phyloP scores from a whole-genome alignment of 768 basidiomycete species.

The Leccinum pellstonianum region DNA sequence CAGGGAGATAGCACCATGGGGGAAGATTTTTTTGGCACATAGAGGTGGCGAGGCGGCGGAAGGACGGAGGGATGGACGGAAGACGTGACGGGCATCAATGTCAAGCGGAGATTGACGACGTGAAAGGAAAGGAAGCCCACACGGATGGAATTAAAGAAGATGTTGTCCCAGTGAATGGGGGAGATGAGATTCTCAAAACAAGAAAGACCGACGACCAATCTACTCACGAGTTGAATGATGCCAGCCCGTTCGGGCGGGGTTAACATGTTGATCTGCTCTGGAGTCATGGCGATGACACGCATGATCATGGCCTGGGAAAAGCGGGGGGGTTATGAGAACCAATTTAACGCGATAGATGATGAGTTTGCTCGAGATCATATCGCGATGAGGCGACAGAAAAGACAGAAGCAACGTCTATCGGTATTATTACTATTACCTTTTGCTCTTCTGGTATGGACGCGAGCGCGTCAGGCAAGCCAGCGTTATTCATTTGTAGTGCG shows the following conservation, averaged over 20 bases:
- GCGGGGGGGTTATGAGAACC: constrained; percentile 12
- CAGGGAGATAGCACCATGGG: constrained; percentile 13
- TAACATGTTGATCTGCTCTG: constrained; percentile 76
- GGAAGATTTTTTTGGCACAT: constrained; percentile 11
- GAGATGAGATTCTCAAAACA: too few species aligned
- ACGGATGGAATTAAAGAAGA: too few species aligned
- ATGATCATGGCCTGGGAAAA: constrained; percentile 62
- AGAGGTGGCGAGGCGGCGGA: constrained; percentile 9
- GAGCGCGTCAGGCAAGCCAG: constrained; percentile 48
- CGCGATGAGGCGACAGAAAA: constrained; percentile 2
- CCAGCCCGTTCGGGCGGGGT: constrained; percentile 72
- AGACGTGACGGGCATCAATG: constrained; percentile 24
- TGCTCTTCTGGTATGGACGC: constrained; percentile 66
- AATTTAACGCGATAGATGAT: neutral
- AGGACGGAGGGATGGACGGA: constrained; percentile 7
- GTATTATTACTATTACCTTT: constrained; percentile 44
- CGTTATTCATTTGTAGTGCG: constrained; percentile 20
- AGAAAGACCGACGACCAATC: constrained; percentile 1
- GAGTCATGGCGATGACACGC: constrained; percentile 78
- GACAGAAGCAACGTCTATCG: constrained; percentile 10
- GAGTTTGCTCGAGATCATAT: neutral
- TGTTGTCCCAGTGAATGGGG: neutral
- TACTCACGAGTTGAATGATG: constrained; percentile 79
- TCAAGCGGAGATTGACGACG: constrained; percentile 19
- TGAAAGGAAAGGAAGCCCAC: too few species aligned